Evolutionary conservation across 2,329 filamentous ascomycete genomes (phyloP), one percentile per base, ranked within the genome.

Genomic region (Alternaria atra): DNA sequence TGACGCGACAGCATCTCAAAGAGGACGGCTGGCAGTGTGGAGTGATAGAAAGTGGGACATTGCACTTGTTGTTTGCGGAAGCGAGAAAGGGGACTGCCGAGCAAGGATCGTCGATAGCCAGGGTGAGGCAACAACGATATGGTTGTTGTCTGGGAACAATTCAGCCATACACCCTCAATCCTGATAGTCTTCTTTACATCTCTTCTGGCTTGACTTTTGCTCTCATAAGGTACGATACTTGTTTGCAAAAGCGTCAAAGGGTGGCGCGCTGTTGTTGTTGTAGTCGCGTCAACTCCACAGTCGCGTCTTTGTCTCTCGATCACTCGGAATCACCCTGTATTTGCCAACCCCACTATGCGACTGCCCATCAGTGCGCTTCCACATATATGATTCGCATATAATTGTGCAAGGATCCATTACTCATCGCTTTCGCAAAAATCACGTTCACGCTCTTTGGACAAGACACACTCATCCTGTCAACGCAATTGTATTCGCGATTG

Each of bases 61-160:
- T 20, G 35, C 29, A 25, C 15, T 34, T 32, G 44, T 17, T 37
- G 35, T 39, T 55, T 51, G 25, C 47, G 32, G 44, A 51, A 20
- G 37, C 32, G 46, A 44, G 4, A 37, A 51, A 44, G 32, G 55
- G 46, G 40, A 55, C 47, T 25, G 23, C 23, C 40, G 35, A 52
- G 43, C 56, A 60, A 35, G 47, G 46, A 48, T 52, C 52, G 52
- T 52, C 52, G 52, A 52, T 52, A 60, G 34, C 51, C 40, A 62
- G 9, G 37, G 27, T 29, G 35, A 27, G 34, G 47, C 50, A 42
- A 47, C 46, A 47, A 55, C 32, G 25, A 52, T 52, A 25, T 27
- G 20, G 34, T 37, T 51, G 27, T 9, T 39, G 35, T 20, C 32
- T 23, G 27, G 23, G 13, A 43, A 42, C 39, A 23, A 37, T 25